Base-by-base conservation (phyloP, 1,284 basidiomycete species). In the Jaminaea rosea region DNA sequence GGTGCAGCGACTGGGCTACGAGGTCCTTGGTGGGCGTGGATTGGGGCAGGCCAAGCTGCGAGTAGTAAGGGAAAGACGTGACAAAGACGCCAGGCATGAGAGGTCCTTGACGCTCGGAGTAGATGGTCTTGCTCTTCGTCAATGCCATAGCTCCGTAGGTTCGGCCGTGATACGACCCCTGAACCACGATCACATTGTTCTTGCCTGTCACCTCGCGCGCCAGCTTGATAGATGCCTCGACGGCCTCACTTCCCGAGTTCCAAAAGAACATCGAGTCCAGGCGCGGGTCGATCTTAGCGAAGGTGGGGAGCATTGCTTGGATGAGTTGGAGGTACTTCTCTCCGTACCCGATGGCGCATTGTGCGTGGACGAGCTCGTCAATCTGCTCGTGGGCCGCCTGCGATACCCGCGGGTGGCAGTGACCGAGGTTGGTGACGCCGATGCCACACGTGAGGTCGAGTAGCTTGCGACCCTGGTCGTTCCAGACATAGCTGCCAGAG, bases 161-260 rank as follows among this genome's bases (percentile, higher is more conserved):
- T 32, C 71, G 60, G 4, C 69, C 69, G 55, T 72, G 69, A 58
- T 72, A 72, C 7, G 60, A 66, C 39, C 55, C 68, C 76, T 93
- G 89, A 84, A 94, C 88, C 53, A 83, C 79, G 59, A 96, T 89
- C 59, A 96, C 82, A 72, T 93, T 91, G 72, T 88, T 87, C 58
- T 82, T 80, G 41, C 83, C 81, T 0, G 90, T 94, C 29, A 84
- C 78, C 15, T 76, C 74, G 34, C 91, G 82, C 1, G 87, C 85
- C 76, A 80, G 75, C 76, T 90, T 90, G 55, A 91, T 74, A 1
- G 85, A 79, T 1, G 83, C 87, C 76, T 94, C 88, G 37, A 89
- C 80, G 0, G 88, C 90, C 72, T 94, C 91, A 3, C 88, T 85
- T 13, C 89, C 90, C 4, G 90, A 93, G 78, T 91, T 96, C 86